Evolutionary conservation across 129 eudicot genomes (phyloP), one percentile per base, ranked within the genome.

Genomic region (Tagetes patula): DNA sequence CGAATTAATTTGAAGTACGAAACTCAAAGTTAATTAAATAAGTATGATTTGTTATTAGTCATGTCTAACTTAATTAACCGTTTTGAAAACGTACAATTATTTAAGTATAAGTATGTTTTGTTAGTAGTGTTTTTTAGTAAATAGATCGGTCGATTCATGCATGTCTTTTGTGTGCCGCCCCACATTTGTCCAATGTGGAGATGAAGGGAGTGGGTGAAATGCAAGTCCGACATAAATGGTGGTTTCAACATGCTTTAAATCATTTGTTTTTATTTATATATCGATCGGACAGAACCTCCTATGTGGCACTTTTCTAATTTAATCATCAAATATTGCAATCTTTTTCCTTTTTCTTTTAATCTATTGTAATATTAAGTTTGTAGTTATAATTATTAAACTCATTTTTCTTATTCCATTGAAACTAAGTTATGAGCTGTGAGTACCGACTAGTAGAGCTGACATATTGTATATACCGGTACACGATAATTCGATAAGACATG

Each of bases 191-290:
- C 67, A 67, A 66, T 53, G 79, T 75, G 65, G 73, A 8, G 27
- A 20, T 20, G 27, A 20, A 20, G 27, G 27, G 27, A 20, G 27
- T 20, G 27, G 59, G 7, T 39, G 65, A 56, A 20, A 42, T 39
- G 75, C 65, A 38, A 58, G 58, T 60, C 77, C 77, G 77, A 72
- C 77, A 61, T 46, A 4, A 50, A 50, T 38, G 80, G 74, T 67
- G 80, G 60, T 45, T 76, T 55, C 60, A 76, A 76, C 80, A 67
- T 76, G 80, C 30, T 67, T 42, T 53, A 39, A 37, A 75, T n/a
- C 67, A 67, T 75, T 75, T 75, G 31, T 75, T 75, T 53, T 20
- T 20, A 20, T 20, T 20, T 52, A 66, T 75, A 5, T 7, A 41
- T 20, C 27, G 27, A 32, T 40, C 47, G 45, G 67, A 65, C 73